A percentile compares a stretch with the other conserved stretches of the same genome.
phyloP scores from a whole-genome alignment of 331 rosid species.

The Erythrophleum ivorense region DNA sequence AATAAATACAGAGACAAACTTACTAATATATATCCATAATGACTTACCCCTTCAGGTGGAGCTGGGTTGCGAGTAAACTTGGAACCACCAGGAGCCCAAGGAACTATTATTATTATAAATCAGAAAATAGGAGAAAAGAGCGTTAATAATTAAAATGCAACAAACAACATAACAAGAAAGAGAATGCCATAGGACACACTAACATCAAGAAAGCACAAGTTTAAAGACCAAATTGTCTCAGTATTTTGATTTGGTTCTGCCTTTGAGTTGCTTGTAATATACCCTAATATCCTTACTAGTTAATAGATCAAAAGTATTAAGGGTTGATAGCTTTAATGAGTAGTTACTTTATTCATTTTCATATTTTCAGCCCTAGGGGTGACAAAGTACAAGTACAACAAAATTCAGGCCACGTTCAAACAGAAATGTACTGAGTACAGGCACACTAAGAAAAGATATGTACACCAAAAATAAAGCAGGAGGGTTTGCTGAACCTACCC shows the following conservation, averaged over 20 bases:
- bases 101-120: constrained; percentile 59
- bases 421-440: background rate
- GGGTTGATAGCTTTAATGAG: background rate
- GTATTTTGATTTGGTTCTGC: background rate
- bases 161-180: background rate
- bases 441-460: background rate
- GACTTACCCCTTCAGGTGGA: constrained; percentile 92
- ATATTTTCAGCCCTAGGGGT: background rate
- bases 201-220: background rate
- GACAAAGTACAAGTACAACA: background rate
- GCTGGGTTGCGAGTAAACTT: constrained; percentile 91
- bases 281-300: background rate
- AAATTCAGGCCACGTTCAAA: background rate
- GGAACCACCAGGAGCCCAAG: constrained; percentile 99
- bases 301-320: background rate
- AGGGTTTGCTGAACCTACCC: no score
- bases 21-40: background rate
- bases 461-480: no score
- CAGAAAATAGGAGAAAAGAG: constrained; percentile 20
- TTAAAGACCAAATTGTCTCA: background rate
- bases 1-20: background rate
- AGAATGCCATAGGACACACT: background rate
- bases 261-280: background rate
- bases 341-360: background rate
- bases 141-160: constrained; percentile 25